Evolutionary conservation across 441 rosid genomes (phyloP).

Genomic region (Gossypium trilobum): DNA sequence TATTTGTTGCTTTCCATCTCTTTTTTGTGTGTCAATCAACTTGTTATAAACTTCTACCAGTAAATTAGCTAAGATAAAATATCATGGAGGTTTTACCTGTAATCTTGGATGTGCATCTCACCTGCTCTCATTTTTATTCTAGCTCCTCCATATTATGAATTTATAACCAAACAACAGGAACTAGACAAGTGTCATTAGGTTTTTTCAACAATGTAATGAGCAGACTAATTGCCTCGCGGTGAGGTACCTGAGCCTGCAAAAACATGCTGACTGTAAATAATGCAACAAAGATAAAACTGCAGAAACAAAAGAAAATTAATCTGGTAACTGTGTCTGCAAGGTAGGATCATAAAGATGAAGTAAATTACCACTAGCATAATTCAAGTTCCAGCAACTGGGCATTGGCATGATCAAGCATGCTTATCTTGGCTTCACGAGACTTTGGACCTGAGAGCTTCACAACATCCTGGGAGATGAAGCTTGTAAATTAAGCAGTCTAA

Average conservation of each 20-base stretch:
- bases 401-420: conserved; percentile 30
- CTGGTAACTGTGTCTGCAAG: background rate
- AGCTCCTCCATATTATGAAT: background rate
- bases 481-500: background rate
- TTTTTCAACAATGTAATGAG: background rate
- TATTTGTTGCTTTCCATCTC: background rate
- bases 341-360: background rate
- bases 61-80: background rate
- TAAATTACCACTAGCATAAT: background rate
- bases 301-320: background rate
- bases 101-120: background rate
- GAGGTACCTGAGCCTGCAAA: background rate
- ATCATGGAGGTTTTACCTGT: background rate
- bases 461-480: conserved; percentile 26
- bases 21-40: background rate
- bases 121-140: background rate
- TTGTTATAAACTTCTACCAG: conserved; percentile 6
- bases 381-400: background rate
- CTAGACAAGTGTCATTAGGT: background rate
- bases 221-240: background rate
- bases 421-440: conserved; percentile 32
- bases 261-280: background rate
- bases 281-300: background rate
- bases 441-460: conserved; percentile 30
- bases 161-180: background rate